Evolutionary conservation across 2,329 filamentous ascomycete species (phyloP), one percentile per base, ranked within the genome.

Genomic region (Zalaria obscura): DNA sequence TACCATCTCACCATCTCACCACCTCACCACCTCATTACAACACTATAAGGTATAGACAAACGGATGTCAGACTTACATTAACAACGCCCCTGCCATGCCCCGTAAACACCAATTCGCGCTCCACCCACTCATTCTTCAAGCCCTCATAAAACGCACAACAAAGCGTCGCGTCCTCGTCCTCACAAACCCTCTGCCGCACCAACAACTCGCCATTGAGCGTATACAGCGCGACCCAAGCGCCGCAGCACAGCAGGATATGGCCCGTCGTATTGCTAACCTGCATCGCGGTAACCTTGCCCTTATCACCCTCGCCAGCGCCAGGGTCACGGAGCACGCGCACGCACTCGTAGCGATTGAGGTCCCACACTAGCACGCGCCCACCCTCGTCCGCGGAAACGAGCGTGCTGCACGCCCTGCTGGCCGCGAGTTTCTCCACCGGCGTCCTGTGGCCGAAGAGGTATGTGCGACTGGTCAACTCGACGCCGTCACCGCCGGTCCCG

Each of bases 131-230:
- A 51, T 87, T 91, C 2, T 80, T 82, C 0, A 78, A 74, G 0
- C 89, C 89, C 58, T 96, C 88, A 62, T 96, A 96, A 59, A 94
- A 94, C 3, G 88, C 84, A 48, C 87, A 91, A 1, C 81, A 78
- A 38, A 84, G 71, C 2, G 95, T 78, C 29, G 73, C 78, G 55
- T 95, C 89, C 4, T 56, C 55, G 6, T 72, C 67, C 11, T 76
- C 72, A 52, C 85, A 91, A 0, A 94, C 75, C 31, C 83, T 80
- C 58, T 94, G 85, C 43, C 91, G 78, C 0, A 95, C 67, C 2
- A 98, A 68, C 1, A 88, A 60, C 5, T 83, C 76, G 3, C 91
- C 91, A 51, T 98, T 98, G 32, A 98, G 72, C 0, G 85, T 89
- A 59, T 85, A 95, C 2, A 98, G 63, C 4, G 81, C 66, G 32